Percentiles rank a stretch among this genome's conserved stretches.
Conservation (phyloP, 768 basidiomycete genomes). For the Boletus subparvulus region DNA sequence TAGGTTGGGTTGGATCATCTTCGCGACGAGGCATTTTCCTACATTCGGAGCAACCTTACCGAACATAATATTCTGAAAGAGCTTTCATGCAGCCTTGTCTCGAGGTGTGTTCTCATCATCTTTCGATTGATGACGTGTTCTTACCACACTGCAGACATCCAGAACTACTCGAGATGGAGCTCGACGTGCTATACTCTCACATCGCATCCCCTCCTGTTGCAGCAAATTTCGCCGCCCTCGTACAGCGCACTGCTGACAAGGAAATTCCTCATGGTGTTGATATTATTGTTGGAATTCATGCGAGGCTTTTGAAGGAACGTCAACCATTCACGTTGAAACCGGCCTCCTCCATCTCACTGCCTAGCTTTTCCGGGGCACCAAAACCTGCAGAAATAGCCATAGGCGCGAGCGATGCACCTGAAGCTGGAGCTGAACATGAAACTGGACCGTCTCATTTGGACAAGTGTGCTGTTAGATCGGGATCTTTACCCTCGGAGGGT, state of each 20-base stretch:
- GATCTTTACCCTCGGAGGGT: too few relatives aligned
- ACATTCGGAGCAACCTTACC: conserved; percentile 14
- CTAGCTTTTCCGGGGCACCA: too few relatives aligned
- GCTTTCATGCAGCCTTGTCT: conserved; percentile 18
- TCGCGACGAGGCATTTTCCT: conserved; percentile 14
- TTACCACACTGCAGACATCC: conserved; percentile 5
- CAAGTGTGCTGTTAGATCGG: too few relatives aligned
- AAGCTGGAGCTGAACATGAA: background rate
- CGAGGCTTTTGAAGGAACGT: conserved; percentile 13
- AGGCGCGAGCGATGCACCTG: background rate
- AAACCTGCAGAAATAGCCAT: too few relatives aligned
- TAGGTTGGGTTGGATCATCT: conserved; percentile 24
- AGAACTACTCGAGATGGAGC: conserved; percentile 15
- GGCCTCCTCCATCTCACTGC: background rate
- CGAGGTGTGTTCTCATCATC: conserved; percentile 4
- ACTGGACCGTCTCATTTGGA: background rate
- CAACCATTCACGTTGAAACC: background rate
- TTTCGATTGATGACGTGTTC: background rate
- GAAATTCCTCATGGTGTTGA: conserved; percentile 23
- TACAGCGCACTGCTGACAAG: conserved; percentile 14
- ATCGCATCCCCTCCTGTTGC: conserved; percentile 18
- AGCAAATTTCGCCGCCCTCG: conserved; percentile 10
- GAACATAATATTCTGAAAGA: conserved; percentile 29
- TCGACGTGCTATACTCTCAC: conserved; percentile 19
- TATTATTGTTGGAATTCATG: conserved; percentile 19